A percentile compares a stretch with the other conserved stretches of the same genome.
Conservation (phyloP, 371 early-diverging fungal species). For the Mortierella sp. region DNA sequence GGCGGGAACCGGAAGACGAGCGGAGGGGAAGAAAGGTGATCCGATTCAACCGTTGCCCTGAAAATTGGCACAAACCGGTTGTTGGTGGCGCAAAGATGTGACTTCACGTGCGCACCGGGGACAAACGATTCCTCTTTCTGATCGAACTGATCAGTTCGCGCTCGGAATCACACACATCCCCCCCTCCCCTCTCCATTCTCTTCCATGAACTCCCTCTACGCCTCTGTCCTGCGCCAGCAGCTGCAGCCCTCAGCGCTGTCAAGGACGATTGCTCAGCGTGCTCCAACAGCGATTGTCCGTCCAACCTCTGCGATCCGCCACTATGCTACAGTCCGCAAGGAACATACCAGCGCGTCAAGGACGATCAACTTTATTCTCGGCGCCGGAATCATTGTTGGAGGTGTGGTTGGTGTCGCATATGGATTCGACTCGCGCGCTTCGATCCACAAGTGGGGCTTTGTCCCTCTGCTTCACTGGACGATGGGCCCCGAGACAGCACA, state of each 20-base stretch:
- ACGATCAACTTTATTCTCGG: conserved; percentile 56
- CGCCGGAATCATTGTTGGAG: conserved; percentile 46
- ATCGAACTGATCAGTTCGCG: too few species aligned
- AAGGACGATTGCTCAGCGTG: conserved; percentile 9
- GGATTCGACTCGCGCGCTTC: conserved; percentile 76
- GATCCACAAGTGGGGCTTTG: conserved; percentile 65
- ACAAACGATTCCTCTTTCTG: background rate
- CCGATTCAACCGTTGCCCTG: too few species aligned
- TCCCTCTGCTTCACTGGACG: conserved; percentile 71
- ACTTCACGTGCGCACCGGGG: too few species aligned
- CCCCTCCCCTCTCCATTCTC: background rate
- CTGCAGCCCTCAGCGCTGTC: conserved; percentile 11
- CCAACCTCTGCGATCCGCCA: conserved; percentile 29
- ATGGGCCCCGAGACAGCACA: conserved; percentile 81
- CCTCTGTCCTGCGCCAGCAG: conserved; percentile 29
- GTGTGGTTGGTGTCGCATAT: conserved; percentile 61
- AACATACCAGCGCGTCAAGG: conserved; percentile 40
- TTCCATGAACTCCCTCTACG: conserved; percentile 28
- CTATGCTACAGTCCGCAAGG: conserved; percentile 48
- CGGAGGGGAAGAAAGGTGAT: too few species aligned
- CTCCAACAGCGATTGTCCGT: conserved; percentile 11
- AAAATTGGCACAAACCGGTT: too few species aligned
- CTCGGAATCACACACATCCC: background rate
- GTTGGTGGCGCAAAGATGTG: too few species aligned
- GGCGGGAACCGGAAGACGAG: background rate